Evolutionary conservation across 768 basidiomycete genomes (phyloP).

Genomic region (Suillus subaureus): DNA sequence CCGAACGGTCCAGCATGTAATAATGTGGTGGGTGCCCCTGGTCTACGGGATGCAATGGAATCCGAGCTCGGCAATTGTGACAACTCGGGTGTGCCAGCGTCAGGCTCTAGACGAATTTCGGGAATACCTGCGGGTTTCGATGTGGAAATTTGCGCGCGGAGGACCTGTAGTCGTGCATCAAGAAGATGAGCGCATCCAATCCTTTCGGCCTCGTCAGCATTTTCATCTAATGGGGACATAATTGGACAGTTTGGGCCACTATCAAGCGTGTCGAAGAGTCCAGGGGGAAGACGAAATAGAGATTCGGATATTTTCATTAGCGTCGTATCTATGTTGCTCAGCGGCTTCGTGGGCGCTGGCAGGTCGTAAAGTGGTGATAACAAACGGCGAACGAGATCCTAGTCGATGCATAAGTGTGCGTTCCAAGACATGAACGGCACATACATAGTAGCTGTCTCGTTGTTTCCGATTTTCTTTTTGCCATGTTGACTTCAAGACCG

Average conservation of each 20-base stretch:
- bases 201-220: constrained; percentile 46
- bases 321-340: constrained; percentile 46
- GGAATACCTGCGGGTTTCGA: constrained; percentile 35
- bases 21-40: constrained; percentile 43
- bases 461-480: constrained; percentile 56
- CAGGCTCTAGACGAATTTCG: constrained; percentile 42
- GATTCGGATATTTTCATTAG: constrained; percentile 56
- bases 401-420: constrained; percentile 13
- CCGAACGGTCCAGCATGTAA: constrained; percentile 48
- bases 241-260: constrained; percentile 42
- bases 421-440: constrained; percentile 24
- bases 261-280: constrained; percentile 51
- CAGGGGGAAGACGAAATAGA: constrained; percentile 54
- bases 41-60: constrained; percentile 26
- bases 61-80: constrained; percentile 38
- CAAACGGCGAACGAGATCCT: constrained; percentile 73
- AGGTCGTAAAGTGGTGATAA: constrained; percentile 53
- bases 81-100: constrained; percentile 15
- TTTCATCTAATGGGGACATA: constrained; percentile 53
- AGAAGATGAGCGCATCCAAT: constrained; percentile 54
- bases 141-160: constrained; percentile 37
- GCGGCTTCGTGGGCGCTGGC: constrained; percentile 43
- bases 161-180: constrained; percentile 51
- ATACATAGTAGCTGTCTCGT: constrained; percentile 73
- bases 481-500: constrained; percentile 61